phyloP scores from a whole-genome alignment of 1,284 basidiomycete species.

The Apiotrichum akiyoshidainum region DNA sequence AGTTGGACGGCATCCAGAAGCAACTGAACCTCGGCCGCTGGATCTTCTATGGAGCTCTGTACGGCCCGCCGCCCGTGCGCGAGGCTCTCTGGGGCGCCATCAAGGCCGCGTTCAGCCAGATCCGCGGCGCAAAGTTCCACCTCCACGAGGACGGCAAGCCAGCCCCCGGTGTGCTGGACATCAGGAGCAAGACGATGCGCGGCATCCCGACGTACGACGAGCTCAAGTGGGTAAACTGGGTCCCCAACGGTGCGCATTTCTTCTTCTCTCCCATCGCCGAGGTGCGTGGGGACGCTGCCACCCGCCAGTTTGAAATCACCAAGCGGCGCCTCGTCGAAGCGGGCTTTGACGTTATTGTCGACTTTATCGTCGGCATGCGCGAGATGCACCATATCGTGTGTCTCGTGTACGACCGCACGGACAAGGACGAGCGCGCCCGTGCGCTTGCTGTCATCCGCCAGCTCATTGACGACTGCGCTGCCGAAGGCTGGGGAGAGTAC shows the following conservation, averaged over 20 bases:
- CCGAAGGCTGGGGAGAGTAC: slow-evolving; percentile 34
- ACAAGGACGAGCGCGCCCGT: slow-evolving; percentile 26
- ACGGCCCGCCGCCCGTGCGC: slow-evolving; percentile 11
- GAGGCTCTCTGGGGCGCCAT: slow-evolving; percentile 11
- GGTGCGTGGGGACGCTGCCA: slow-evolving; percentile 8
- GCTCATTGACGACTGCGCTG: slow-evolving; percentile 30
- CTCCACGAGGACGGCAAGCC: slow-evolving; percentile 12
- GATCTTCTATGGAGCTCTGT: slow-evolving; percentile 13
- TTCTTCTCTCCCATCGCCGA: slow-evolving; percentile 17
- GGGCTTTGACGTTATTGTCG: slow-evolving; percentile 13
- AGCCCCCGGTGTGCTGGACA: slow-evolving; percentile 7
- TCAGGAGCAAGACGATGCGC: slow-evolving; percentile 10
- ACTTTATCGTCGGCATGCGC: slow-evolving; percentile 14
- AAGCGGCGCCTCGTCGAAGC: slow-evolving; percentile 6
- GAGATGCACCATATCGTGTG: slow-evolving; percentile 17
- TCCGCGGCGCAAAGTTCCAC: slow-evolving; percentile 10
- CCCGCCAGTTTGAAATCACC: slow-evolving; percentile 7
- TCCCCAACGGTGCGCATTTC: slow-evolving; percentile 13
- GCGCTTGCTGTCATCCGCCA: slow-evolving; percentile 19
- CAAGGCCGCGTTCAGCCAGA: slow-evolving; percentile 3
- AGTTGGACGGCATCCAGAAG: slow-evolving; percentile 8
- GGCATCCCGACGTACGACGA: slow-evolving; percentile 13
- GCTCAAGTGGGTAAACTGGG: slow-evolving; percentile 15
- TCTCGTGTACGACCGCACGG: slow-evolving; percentile 28
- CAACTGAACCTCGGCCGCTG: slow-evolving; percentile 6